These are phyloP conservation scores for Musa schizocarpa DNA, from an alignment of 176 grass and related monocot genomes.

Conservation along the genomic window DNA sequence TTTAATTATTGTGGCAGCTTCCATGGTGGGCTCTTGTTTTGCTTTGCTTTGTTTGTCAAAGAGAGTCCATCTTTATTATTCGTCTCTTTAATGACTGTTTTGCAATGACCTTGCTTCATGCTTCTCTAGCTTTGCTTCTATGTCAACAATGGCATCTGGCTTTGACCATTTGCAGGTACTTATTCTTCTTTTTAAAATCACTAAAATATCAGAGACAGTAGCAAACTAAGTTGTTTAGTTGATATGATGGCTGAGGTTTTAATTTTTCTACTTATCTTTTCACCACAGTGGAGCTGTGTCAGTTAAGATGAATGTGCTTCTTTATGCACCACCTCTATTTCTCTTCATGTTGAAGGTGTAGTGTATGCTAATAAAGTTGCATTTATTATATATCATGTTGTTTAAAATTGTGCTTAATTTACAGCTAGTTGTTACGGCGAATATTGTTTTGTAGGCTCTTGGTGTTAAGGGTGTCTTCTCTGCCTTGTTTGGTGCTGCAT, in stretches of 20 bases:
- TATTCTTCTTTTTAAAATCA: conserved; percentile 1
- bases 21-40: conserved; percentile 91
- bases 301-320: conserved; percentile 98
- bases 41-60: conserved; percentile 97
- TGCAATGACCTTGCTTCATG: conserved; percentile 80
- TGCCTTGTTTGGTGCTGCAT: conserved; percentile 65
- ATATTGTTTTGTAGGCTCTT: conserved; percentile 44
- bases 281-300: conserved; percentile 62
- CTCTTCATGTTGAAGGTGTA: conserved; percentile 83
- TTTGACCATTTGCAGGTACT: conserved; percentile 85
- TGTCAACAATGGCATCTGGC: conserved; percentile 80
- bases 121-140: conserved; percentile 67
- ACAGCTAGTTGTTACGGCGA: conserved; percentile 23
- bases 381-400: conserved; percentile 5
- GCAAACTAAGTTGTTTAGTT: neutral
- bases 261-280: conserved; percentile 20
- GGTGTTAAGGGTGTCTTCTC: conserved; percentile 60
- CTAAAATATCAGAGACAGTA: neutral
- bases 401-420: neutral
- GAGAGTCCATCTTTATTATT: conserved; percentile 83
- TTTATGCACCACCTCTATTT: conserved; percentile 84
- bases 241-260: neutral
- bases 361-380: conserved; percentile 1
- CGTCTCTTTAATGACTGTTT: conserved; percentile 94
- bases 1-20: conserved; percentile 45